These are phyloP conservation scores for Diaporthe caulivora DNA, from an alignment of 2,329 filamentous ascomycete species.

Conservation along the genomic window DNA sequence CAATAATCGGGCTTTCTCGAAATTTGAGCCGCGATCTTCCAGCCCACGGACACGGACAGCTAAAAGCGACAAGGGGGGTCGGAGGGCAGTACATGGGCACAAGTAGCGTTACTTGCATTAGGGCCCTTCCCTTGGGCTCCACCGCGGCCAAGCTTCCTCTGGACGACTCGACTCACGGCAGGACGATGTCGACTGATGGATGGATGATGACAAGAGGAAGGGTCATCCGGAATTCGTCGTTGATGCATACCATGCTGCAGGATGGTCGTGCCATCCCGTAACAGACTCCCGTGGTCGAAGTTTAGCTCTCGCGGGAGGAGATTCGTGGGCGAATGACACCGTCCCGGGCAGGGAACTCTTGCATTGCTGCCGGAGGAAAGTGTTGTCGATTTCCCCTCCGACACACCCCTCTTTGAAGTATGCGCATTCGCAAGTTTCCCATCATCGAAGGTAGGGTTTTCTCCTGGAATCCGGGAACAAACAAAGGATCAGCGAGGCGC, in stretches of 20 bases:
- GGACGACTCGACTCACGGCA: constrained; percentile 25
- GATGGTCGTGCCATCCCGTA: constrained; percentile 29
- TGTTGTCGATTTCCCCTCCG: constrained; percentile 25
- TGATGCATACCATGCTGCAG: constrained; percentile 28
- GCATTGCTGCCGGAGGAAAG: background rate
- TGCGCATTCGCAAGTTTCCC: constrained; percentile 29
- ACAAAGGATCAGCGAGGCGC: constrained; percentile 1
- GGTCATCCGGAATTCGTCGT: constrained; percentile 23
- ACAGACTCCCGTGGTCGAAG: constrained; percentile 3
- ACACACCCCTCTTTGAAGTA: constrained; percentile 19
- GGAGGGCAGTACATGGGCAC: background rate
- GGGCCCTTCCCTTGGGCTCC: constrained; percentile 11
- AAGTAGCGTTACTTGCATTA: constrained; percentile 24
- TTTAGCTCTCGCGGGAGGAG: constrained; percentile 11
- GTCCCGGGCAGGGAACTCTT: constrained; percentile 1
- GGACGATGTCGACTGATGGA: constrained; percentile 22
- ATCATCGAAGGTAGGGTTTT: background rate
- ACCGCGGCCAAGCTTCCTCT: constrained; percentile 9
- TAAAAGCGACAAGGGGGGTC: constrained; percentile 9
- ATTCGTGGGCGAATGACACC: constrained; percentile 1
- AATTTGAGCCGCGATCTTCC: constrained; percentile 35
- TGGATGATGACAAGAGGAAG: constrained; percentile 10
- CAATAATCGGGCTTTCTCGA: constrained; percentile 36
- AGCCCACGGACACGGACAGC: constrained; percentile 31
- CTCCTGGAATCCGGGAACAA: background rate